Base-by-base conservation (phyloP, 352 stramenopile species). In the Pythium brachiatum region DNA sequence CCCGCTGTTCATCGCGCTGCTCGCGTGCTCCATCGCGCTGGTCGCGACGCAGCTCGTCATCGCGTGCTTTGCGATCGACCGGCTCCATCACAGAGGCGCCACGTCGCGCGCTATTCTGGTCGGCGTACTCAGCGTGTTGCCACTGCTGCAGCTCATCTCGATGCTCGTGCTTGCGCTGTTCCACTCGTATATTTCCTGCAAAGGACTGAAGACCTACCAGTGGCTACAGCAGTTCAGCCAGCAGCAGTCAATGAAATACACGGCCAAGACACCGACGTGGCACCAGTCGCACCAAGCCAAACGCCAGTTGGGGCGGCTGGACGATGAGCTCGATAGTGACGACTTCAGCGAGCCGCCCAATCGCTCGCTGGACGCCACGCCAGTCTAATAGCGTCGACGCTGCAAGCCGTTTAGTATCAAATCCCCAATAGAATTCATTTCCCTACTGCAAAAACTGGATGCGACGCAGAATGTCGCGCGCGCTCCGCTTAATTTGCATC, bases 371-470 rank as follows among this genome's bases (percentile, higher is more conserved):
- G 34, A 46, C 38, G 18, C 12, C 9, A 53, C 20, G 18, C 38
- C 8, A 46, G 38, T 46, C 38, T 46, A 46, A 15, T 21, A 34
- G 29, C 29, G 29, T 34, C 29, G 5, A 5, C 29, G 29, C n/a
- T n/a, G n/a, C n/a, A n/a, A n/a, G n/a, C n/a, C n/a, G n/a, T n/a
- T n/a, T n/a, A n/a, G n/a, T n/a, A n/a, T 57, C 16, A 52, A n/a
- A 41, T 20, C 57, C 2, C 57, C 44, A 29, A 56, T 60, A 55
- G 18, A 32, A 39, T 25, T 15, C 11, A 25, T 29, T 38, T 53
- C 47, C 46, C 48, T 41, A 97, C 88, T 78, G 57, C 67, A 90
- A 72, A 62, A 86, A 88, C 29, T 70, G 61, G 57, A 88, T 75
- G 56, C 81, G 79, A 48, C 69, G 65, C 57, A 80, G 44, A 58